phyloP scores from a whole-genome alignment of 2,329 filamentous ascomycete genomes.

The Fusarium azukiicola region DNA sequence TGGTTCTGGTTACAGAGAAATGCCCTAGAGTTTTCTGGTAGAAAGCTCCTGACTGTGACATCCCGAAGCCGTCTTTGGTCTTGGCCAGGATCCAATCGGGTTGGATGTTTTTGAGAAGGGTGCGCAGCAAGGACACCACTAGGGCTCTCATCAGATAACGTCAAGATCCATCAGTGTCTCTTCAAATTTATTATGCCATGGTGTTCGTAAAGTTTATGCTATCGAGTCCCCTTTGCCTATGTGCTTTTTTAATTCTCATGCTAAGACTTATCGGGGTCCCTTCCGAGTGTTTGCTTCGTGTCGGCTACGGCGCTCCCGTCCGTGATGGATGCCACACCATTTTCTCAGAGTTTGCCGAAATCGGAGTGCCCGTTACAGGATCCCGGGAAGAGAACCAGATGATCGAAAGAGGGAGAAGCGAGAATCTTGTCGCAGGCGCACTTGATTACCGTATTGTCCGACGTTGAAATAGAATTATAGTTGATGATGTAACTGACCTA shows the following conservation, averaged over 20 bases:
- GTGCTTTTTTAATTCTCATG: constrained; percentile 7
- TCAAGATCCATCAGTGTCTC: background rate
- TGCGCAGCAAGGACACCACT: background rate
- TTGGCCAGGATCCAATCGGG: background rate
- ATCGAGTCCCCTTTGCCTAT: background rate
- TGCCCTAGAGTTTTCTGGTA: background rate
- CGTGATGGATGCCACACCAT: constrained; percentile 17
- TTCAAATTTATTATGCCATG: background rate
- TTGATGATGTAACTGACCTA: background rate
- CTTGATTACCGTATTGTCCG: background rate
- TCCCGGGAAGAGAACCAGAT: background rate
- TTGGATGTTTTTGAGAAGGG: background rate
- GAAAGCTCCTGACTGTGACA: background rate
- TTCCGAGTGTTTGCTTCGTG: background rate
- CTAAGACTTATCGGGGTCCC: constrained; percentile 3
- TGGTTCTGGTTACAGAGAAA: background rate
- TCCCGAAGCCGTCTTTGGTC: background rate
- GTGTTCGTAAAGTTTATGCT: background rate
- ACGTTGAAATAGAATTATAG: background rate
- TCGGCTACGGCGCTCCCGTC: constrained; percentile 10
- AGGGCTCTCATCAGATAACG: background rate
- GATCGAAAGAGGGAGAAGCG: background rate
- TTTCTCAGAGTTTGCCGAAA: constrained; percentile 1
- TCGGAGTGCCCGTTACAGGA: background rate
- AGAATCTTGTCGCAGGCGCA: background rate